Base-by-base conservation (phyloP, 441 rosid genomes). In the California macrophylla region DNA sequence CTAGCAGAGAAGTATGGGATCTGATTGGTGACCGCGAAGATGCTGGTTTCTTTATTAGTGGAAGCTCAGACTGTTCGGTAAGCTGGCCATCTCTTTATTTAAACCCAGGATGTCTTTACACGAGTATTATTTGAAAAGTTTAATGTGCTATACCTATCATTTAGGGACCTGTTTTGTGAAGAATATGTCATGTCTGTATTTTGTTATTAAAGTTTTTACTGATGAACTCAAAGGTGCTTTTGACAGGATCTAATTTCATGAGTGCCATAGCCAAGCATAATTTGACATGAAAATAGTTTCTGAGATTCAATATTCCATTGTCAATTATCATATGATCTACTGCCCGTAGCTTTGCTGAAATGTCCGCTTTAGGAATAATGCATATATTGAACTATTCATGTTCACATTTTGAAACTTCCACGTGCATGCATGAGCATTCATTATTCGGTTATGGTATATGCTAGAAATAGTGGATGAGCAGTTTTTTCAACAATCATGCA, bases 1-100 rank as follows among this genome's bases (percentile, higher is more conserved):
- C 97, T 60, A 87, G 87, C 81, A 89, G 97, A 80, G 99, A 92
- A 83, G 99, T 95, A 28, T 90, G 98, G 87, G 99, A 95, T 84
- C 85, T 92, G 66, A 96, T 92, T 68, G 98, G 97, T 67, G 98
- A 92, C 71, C 99, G 96, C 64, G 99, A 95, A 82, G 98, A 92
- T 89, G 97, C 98, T 69, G 98, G 99, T 73, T 90, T 92, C 91
- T 95, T 92, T 75, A 95, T 95, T 75, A 92, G 99, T 77, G 99
- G 99, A 75, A 90, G 99, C 81, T 88, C 97, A 16, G 98, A 95
- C 74, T 85, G 97, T 79, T 77, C 78, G 84, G 99, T 89, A 82
- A 72, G 80, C 81, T 67, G 28, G 71, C 72, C 75, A 73, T 62
- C 42, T 65, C 61, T 20, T 56, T 26, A 60, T 64, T 76, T 65